Base-by-base conservation (phyloP, 441 rosid species). In the Eruca vesicaria region DNA sequence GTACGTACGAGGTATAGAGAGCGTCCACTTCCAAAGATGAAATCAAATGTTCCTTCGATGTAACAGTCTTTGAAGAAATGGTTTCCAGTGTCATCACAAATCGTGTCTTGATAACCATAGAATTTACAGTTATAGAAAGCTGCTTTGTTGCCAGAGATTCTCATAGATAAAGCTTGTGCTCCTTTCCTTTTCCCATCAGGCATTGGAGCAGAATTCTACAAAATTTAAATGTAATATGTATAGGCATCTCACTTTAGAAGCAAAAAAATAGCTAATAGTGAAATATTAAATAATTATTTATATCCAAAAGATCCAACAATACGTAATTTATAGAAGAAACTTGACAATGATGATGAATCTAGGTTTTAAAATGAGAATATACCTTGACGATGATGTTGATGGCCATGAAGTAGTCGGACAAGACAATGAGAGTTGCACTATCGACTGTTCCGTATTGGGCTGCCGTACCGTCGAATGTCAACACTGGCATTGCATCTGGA, bases 31-130 rank as follows among this genome's bases (percentile, higher is more conserved):
- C 98, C 95, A 7, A 89, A 93, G 70, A 93, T 89, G 83, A 84
- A 90, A 79, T 93, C 98, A 16, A 86, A 87, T 0, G 91, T 88
- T 67, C 98, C 98, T 82, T 85, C 84, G 33, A 93, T 78, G 74
- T 78, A 79, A 63, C 93, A 83, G 53, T 89, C 83, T 78, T 86
- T 89, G 77, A 83, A 89, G 81, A 93, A 89, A 84, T 93, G 98
- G 60, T 76, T 68, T 26, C 98, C 95, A 5, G 35, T 72, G 36
- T 90, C 89, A 71, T 93, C 97, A 15, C 93, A 93, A 12, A 89
- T 9, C 1, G 95, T 88, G 79, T 89, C 93, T 68, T 90, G 95
- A 63, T 73, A 87, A 5, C 93, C 98, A 1, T 82, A 18, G 61
- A 90, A 15, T 70, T 72, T 82, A 68, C 89, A 82, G 35, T 85